Evolutionary conservation across 257 asterid genomes (phyloP).

Genomic region (Thymus quinquecostatus): DNA sequence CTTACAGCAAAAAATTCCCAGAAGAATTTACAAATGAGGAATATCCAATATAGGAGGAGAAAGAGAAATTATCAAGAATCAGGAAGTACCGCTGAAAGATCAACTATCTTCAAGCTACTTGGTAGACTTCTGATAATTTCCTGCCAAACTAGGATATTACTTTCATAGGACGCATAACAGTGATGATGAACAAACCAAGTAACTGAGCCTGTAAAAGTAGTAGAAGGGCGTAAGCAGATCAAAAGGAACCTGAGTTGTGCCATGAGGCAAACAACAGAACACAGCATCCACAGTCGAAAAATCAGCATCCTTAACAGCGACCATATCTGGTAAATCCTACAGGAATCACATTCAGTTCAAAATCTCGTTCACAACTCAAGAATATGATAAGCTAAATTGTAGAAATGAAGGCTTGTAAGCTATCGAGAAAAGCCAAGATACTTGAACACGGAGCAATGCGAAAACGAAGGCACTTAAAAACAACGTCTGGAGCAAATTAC

Average conservation of each 20-base stretch:
- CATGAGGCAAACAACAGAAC: slow-evolving; percentile 97
- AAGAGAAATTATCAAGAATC: neutral
- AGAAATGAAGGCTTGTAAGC: neutral
- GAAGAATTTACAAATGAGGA: neutral
- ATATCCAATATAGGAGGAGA: neutral
- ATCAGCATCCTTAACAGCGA: slow-evolving; percentile 88
- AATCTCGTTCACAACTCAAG: neutral
- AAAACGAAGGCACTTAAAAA: neutral
- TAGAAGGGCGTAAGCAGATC: neutral
- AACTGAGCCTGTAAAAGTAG: neutral
- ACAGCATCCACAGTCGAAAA: slow-evolving; percentile 87
- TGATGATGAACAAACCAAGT: neutral
- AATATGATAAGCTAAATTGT: neutral
- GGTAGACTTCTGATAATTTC: slow-evolving; percentile 90
- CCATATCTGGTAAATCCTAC: slow-evolving; percentile 84
- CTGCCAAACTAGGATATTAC: slow-evolving; percentile 42
- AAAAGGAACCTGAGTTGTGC: slow-evolving; percentile 83
- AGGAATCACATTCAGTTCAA: slow-evolving; percentile 15
- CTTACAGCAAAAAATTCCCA: neutral
- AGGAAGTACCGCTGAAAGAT: slow-evolving; percentile 86
- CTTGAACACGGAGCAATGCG: neutral
- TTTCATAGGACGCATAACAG: neutral
- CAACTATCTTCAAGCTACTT: slow-evolving; percentile 74
- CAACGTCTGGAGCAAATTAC: neutral
- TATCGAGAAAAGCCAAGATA: neutral